Evolutionary conservation across 352 stramenopile genomes (phyloP), one percentile per base, ranked within the genome.

Genomic region (Phytophthora agathidicida): DNA sequence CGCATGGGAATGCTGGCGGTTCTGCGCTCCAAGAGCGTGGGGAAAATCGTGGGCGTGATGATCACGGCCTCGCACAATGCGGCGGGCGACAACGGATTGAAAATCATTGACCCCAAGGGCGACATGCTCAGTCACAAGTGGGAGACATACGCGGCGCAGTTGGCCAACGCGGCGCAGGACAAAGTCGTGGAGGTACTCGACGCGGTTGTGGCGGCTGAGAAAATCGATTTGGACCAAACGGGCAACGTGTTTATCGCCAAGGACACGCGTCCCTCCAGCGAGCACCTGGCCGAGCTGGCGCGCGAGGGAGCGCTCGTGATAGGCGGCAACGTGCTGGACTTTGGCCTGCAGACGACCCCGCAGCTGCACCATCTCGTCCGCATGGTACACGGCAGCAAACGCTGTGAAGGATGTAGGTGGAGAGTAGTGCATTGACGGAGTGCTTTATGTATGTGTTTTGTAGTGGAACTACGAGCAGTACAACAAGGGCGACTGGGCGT

Each of bases 301-400:
- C 87, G 91, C 9, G 81, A 94, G 56, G 94, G 94, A 32, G 83
- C 96, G 54, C 80, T 95, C 23, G 88, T 92, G 10, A 84, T 97
- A 9, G 86, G 88, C 27, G 92, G 88, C 51, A 90, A 92, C 27
- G 91, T 98, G 31, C 72, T 97, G 32, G 89, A 99, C 83, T 95
- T 98, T 76, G 97, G 96, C 4, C 72, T 98, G 35, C 90, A 99
- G 41, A 99, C 96, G 22, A 99, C 97, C 37, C 97, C 97, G 19
- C 91, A 98, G 78, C 74, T 99, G 23, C 97, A 99, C 81, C 95
- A 99, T 75, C 89, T 96, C 60, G 97, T 99, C 10, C 83, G 96
- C 60, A 96, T 98, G 75, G 89, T 92, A 75, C 28, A 48, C 22
- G 7, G 8, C n/a, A 23, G 17, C 26, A 2, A 56, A 19, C 46